Evolutionary conservation across 2,329 filamentous ascomycete species (phyloP).

Genomic region (Colletotrichum shisoi): DNA sequence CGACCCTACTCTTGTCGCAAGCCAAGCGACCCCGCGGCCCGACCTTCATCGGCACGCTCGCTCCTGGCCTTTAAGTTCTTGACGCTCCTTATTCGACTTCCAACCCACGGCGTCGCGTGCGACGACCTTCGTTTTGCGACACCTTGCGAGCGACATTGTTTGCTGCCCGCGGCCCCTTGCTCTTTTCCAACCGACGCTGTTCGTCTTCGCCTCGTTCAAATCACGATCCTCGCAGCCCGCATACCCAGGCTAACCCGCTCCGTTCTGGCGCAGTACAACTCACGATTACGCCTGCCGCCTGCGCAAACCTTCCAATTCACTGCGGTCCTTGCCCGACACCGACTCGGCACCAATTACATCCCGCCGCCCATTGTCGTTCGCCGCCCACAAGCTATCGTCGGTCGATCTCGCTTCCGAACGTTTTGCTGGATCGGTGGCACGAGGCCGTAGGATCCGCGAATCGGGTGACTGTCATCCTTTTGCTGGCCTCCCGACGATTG

Average conservation of each 20-base stretch:
- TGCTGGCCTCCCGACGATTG: slow-evolving; percentile 41
- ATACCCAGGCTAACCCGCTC: background rate
- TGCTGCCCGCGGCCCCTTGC: slow-evolving; percentile 10
- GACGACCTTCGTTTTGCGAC: slow-evolving; percentile 40
- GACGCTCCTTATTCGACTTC: slow-evolving; percentile 37
- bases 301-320: slow-evolving; percentile 23
- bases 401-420: slow-evolving; percentile 9
- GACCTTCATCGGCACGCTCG: slow-evolving; percentile 22
- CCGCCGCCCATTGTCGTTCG: slow-evolving; percentile 6
- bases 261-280: slow-evolving; percentile 18
- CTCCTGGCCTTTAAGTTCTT: slow-evolving; percentile 29
- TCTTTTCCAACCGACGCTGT: slow-evolving; percentile 9
- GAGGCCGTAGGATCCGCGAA: slow-evolving; percentile 36
- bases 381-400: slow-evolving; percentile 1
- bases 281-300: slow-evolving; percentile 32
- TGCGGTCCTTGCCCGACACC: background rate
- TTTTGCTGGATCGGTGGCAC: slow-evolving; percentile 29
- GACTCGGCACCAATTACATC: slow-evolving; percentile 11
- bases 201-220: slow-evolving; percentile 20
- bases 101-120: slow-evolving; percentile 36
- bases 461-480: slow-evolving; percentile 43
- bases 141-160: slow-evolving; percentile 25
- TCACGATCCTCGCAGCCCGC: slow-evolving; percentile 11
- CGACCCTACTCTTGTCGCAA: slow-evolving; percentile 28
- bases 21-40: slow-evolving; percentile 33